Percentiles rank a stretch among this genome's conserved stretches.
These are phyloP conservation scores for Paramyrothecium sp. DNA, from an alignment of 2,329 filamentous ascomycete species.

Conservation along the genomic window DNA sequence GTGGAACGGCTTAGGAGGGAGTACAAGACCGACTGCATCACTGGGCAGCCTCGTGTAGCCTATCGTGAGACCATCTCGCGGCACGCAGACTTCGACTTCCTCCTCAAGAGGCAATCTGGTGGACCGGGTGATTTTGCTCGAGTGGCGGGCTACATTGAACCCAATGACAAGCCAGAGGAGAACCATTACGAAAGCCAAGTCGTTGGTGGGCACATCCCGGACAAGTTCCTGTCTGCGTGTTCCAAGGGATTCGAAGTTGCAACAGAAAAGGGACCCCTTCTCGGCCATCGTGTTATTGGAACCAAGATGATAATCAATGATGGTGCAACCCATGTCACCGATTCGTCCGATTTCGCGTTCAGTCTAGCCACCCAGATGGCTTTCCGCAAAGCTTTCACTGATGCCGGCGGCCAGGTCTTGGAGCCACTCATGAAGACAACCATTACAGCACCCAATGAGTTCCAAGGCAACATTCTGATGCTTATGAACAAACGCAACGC, in stretches of 20 bases:
- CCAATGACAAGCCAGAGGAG: conserved; percentile 67
- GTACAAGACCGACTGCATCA: conserved; percentile 93
- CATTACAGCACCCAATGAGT: conserved; percentile 93
- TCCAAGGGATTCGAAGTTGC: conserved; percentile 88
- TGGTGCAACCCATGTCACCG: conserved; percentile 94
- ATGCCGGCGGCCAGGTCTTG: conserved; percentile 78
- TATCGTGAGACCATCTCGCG: conserved; percentile 92
- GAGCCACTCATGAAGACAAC: conserved; percentile 99
- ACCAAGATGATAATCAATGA: conserved; percentile 91
- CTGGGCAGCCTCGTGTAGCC: conserved; percentile 94
- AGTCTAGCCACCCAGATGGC: conserved; percentile 92
- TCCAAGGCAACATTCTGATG: conserved; percentile 94
- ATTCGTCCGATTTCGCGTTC: conserved; percentile 97
- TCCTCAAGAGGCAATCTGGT: conserved; percentile 92
- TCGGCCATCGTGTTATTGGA: conserved; percentile 91
- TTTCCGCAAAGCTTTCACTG: conserved; percentile 88
- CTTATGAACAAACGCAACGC: conserved; percentile 96
- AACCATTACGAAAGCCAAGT: conserved; percentile 88
- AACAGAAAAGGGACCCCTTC: conserved; percentile 82
- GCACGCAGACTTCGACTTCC: conserved; percentile 82
- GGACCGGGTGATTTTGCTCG: conserved; percentile 94
- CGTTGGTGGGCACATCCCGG: conserved; percentile 84
- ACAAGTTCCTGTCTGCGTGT: conserved; percentile 94
- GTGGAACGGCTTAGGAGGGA: conserved; percentile 95
- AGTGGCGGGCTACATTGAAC: conserved; percentile 89